Conservation (phyloP, 2,329 filamentous ascomycete genomes). For the Ophiostoma piceae region DNA sequence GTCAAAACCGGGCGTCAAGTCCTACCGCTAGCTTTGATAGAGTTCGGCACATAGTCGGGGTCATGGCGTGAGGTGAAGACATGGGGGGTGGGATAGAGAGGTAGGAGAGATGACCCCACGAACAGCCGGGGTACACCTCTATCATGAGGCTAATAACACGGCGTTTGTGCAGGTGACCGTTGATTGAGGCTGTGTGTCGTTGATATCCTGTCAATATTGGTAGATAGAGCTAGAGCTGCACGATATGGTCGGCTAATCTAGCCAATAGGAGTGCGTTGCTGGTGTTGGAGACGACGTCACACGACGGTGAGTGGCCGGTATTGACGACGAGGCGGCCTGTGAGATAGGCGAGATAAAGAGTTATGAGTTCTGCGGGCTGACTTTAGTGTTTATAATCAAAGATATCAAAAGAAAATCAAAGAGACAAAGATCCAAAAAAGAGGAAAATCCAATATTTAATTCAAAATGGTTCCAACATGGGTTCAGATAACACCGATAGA, state of each 20-base stretch:
- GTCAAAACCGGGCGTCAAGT: neutral
- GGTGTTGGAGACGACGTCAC: neutral
- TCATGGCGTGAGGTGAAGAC: neutral
- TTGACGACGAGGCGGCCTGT: conserved; percentile 3
- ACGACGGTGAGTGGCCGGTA: neutral
- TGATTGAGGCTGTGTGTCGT: neutral
- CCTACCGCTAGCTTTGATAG: neutral
- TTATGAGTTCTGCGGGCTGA: neutral
- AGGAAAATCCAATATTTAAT: neutral
- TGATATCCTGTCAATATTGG: neutral
- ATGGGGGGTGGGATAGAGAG: neutral
- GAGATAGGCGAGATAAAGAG: neutral
- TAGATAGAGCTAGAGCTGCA: neutral
- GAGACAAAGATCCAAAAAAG: neutral
- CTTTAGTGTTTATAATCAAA: neutral
- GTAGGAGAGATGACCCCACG: neutral
- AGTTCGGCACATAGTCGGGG: neutral
- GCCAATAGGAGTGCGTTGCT: neutral
- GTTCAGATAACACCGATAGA: too few species aligned
- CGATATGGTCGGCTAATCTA: neutral
- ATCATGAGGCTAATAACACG: neutral
- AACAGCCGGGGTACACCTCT: neutral
- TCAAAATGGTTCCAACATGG: too few species aligned
- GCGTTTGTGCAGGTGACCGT: neutral
- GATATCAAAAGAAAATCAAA: neutral